A percentile compares a stretch with the other conserved stretches of the same genome.
These are phyloP conservation scores for Euptelea pleiosperma DNA, from an alignment of 164 flowering plant genomes.

Conservation along the genomic window DNA sequence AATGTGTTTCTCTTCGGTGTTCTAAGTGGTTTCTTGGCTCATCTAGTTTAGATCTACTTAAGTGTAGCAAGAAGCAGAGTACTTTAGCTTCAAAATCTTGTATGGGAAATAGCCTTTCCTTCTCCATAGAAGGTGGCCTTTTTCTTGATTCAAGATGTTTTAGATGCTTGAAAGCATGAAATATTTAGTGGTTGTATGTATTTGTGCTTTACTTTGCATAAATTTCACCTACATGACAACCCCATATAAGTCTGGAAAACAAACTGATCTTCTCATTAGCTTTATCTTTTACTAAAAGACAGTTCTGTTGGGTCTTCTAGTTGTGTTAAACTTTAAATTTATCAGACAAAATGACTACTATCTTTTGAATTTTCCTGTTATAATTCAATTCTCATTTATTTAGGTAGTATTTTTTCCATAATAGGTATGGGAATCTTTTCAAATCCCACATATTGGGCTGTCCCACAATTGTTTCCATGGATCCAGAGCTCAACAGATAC, in stretches of 20 bases:
- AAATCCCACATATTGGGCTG: constrained; percentile 88
- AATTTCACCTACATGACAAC: not conserved
- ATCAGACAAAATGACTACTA: too few relatives aligned
- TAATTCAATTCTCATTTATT: too few relatives aligned
- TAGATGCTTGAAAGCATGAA: not conserved
- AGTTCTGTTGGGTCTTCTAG: too few relatives aligned
- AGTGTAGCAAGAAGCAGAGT: not conserved
- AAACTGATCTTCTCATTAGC: too few relatives aligned
- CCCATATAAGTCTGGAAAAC: too few relatives aligned
- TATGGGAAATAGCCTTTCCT: too few relatives aligned
- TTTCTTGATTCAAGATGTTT: constrained; percentile 2
- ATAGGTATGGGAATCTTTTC: constrained; percentile 84
- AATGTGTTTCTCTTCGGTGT: constrained; percentile 1
- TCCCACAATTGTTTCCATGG: constrained; percentile 93
- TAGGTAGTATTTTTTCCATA: too few relatives aligned
- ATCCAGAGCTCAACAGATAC: constrained; percentile 88
- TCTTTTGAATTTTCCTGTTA: constrained; percentile 1
- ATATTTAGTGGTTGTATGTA: not conserved
- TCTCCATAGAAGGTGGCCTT: too few relatives aligned
- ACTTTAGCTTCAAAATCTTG: not conserved
- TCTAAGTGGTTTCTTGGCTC: too few relatives aligned
- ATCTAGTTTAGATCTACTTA: not conserved
- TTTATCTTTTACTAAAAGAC: too few relatives aligned
- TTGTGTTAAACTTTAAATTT: too few relatives aligned
- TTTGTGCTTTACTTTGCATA: not conserved